These are phyloP conservation scores for Lupinus albus DNA, from an alignment of 306 rosid genomes.

Conservation along the genomic window DNA sequence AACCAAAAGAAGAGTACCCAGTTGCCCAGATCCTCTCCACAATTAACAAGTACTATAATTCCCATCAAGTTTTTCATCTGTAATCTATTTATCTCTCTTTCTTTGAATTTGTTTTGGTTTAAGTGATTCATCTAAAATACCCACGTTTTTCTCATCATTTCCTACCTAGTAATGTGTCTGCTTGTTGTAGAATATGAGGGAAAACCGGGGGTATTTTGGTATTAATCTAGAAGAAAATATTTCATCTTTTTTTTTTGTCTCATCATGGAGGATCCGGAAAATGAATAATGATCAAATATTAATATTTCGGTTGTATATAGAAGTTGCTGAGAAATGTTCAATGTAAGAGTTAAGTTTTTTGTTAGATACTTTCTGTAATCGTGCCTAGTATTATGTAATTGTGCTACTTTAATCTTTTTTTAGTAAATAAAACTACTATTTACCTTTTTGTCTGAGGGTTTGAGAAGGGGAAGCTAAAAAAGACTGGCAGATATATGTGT, in stretches of 20 bases:
- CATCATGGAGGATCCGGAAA: slow-evolving; percentile 41
- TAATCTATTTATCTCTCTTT: neutral
- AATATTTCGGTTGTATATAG: slow-evolving; percentile 46
- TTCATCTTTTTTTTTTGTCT: neutral
- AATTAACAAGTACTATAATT: slow-evolving; percentile 58
- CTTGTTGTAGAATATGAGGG: slow-evolving; percentile 49
- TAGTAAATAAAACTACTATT: neutral
- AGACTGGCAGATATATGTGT: slow-evolving; percentile 38
- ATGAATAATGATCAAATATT: slow-evolving; percentile 32
- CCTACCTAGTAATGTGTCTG: slow-evolving; percentile 8
- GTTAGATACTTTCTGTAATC: slow-evolving; percentile 28
- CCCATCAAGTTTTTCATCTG: slow-evolving; percentile 28
- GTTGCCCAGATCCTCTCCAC: slow-evolving; percentile 99
- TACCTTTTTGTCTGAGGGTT: slow-evolving; percentile 24
- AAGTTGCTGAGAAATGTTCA: slow-evolving; percentile 34
- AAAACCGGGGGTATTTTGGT: slow-evolving; percentile 91
- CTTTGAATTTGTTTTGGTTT: slow-evolving; percentile 37
- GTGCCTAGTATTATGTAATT: slow-evolving; percentile 35
- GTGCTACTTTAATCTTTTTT: slow-evolving; percentile 36
- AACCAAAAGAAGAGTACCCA: slow-evolving; percentile 79
- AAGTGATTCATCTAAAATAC: slow-evolving; percentile 60
- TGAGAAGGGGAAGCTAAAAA: slow-evolving; percentile 38
- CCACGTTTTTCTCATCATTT: slow-evolving; percentile 74
- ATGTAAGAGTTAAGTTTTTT: slow-evolving; percentile 18
- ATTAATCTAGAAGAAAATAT: slow-evolving; percentile 8